Percentiles rank a stretch among this genome's conserved stretches.
phyloP scores from a whole-genome alignment of 1,284 basidiomycete species.

The Omphalotus olearius region DNA sequence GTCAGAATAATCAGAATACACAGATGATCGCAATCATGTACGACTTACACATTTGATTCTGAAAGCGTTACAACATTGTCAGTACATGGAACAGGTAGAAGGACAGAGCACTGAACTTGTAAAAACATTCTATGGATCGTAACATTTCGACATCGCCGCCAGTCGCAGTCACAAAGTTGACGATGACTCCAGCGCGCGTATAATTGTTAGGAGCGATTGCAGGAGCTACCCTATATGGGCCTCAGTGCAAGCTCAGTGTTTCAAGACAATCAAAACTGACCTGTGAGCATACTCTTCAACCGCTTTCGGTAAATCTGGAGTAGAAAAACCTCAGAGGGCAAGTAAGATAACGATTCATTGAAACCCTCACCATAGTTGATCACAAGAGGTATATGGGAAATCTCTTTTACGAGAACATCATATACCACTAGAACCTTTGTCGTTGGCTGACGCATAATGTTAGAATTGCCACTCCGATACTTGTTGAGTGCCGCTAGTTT shows the following conservation, averaged over 20 bases:
- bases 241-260: conserved; percentile 11
- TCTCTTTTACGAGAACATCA: conserved; percentile 89
- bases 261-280: conserved; percentile 32
- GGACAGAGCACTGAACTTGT: conserved; percentile 55
- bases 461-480: conserved; percentile 59
- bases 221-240: conserved; percentile 59
- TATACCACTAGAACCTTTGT: conserved; percentile 85
- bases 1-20: conserved; percentile 10
- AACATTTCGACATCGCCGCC: conserved; percentile 98
- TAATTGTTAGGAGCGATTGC: conserved; percentile 76
- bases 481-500: conserved; percentile 79
- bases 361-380: conserved; percentile 80
- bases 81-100: background rate
- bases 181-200: conserved; percentile 80
- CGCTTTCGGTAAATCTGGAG: conserved; percentile 83
- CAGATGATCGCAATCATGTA: background rate
- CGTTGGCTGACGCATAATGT: conserved; percentile 54
- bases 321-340: conserved; percentile 3
- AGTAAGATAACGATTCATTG: background rate
- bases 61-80: conserved; percentile 10
- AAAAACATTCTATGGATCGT: conserved; percentile 95
- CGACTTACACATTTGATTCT: conserved; percentile 85
- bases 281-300: conserved; percentile 95
- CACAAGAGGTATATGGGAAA: conserved; percentile 86
- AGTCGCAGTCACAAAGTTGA: conserved; percentile 95